A percentile compares a stretch with the other conserved stretches of the same genome.
Conservation (phyloP, 2,329 filamentous ascomycete species). For the Rutstroemia sp. region DNA sequence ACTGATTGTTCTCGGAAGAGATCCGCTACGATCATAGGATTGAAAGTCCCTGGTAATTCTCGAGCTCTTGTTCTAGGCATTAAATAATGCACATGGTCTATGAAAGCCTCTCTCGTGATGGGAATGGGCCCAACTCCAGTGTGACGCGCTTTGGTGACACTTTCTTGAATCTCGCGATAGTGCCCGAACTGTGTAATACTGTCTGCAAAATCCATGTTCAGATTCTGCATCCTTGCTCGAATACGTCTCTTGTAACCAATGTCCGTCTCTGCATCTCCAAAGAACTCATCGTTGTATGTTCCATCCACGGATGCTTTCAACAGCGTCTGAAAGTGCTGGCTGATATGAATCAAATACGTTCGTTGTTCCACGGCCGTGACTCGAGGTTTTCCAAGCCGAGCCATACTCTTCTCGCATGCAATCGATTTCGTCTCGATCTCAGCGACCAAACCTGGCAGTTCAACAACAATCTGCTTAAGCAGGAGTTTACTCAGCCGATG, state of each 20-base stretch:
- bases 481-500: slow-evolving; percentile 44
- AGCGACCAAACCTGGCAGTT: slow-evolving; percentile 38
- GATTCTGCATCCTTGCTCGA: slow-evolving; percentile 46
- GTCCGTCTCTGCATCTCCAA: slow-evolving; percentile 31
- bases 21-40: slow-evolving; percentile 49
- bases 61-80: slow-evolving; percentile 39
- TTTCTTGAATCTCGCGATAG: slow-evolving; percentile 27
- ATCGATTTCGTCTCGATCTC: slow-evolving; percentile 35
- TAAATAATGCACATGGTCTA: slow-evolving; percentile 34
- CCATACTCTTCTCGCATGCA: slow-evolving; percentile 33
- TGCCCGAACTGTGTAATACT: slow-evolving; percentile 38
- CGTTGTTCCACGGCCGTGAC: slow-evolving; percentile 40
- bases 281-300: slow-evolving; percentile 44
- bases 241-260: slow-evolving; percentile 38
- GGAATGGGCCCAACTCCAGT: slow-evolving; percentile 4
- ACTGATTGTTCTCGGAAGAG: slow-evolving; percentile 52
- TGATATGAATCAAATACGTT: slow-evolving; percentile 39
- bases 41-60: slow-evolving; percentile 55
- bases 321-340: slow-evolving; percentile 37
- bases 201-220: slow-evolving; percentile 39
- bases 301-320: slow-evolving; percentile 42
- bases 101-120: slow-evolving; percentile 32
- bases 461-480: slow-evolving; percentile 36
- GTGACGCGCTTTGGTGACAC: no score
- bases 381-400: slow-evolving; percentile 42